Evolutionary conservation across 768 basidiomycete species (phyloP), one percentile per base, ranked within the genome.

Genomic region (Tremella fuciformis): DNA sequence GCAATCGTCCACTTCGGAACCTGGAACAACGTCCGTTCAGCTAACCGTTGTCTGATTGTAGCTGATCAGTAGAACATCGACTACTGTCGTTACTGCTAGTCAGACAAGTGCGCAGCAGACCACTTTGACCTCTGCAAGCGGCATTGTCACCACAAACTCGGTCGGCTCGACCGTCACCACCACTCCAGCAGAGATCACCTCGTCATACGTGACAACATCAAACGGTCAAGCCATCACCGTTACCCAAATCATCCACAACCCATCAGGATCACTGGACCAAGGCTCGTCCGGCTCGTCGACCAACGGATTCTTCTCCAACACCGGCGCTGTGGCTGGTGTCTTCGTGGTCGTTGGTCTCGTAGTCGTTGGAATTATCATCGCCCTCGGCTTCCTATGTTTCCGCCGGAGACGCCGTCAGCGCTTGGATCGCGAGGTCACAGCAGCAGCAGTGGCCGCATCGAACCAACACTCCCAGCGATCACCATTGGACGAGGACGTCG

Each of bases 321-420:
- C 79, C 41, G 84, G 85, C 1, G 85, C 85, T 7, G 84, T 88
- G 9, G 84, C 85, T 1, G 88, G 86, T 2, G 83, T 85, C n/a
- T 89, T 90, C 73, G 80, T 86, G 6, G 84, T 81, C 9, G 82
- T 86, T 15, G 93, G 91, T 8, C 69, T 90, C 18, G 63, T 86
- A 13, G 67, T 80, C 7, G 74, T 81, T 8, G 81, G 81, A 8
- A 59, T 81, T 9, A 62, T 82, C 24, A 80, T 81, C 70, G 75
- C 78, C 29, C 70, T 79, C 34, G 67, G 82, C 18, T 80, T 82
- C 67, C 63, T 79, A 44, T 77, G 76, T 58, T 65, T 78, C 57
- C 53, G 78, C 16, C 54, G 77, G 19, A 67, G 75, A 51, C 56
- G 76, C 46, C 68, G 75, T 38, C 73, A 78, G 29, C 67, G 70